Conservation (phyloP, 2,329 filamentous ascomycete species). For the Tolypocladium guangdongense region DNA sequence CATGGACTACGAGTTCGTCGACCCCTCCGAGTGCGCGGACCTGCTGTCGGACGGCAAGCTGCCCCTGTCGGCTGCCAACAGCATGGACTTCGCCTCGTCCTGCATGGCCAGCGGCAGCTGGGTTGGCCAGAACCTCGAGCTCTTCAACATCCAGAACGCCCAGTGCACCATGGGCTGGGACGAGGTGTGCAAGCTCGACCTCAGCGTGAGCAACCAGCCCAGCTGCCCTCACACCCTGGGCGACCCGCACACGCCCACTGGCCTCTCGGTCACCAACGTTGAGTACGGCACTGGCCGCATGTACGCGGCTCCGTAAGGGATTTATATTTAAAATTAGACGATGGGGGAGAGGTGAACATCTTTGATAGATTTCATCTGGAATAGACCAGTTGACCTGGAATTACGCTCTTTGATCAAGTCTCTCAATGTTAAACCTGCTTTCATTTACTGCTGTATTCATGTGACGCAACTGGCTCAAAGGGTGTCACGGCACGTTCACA, state of each 20-base stretch:
- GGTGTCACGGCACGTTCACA: background rate
- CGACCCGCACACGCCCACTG: constrained; percentile 8
- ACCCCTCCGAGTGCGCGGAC: constrained; percentile 34
- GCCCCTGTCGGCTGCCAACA: constrained; percentile 43
- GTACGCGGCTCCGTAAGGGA: constrained; percentile 10
- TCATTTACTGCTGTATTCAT: background rate
- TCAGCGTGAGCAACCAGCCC: constrained; percentile 39
- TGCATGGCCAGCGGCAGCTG: constrained; percentile 37
- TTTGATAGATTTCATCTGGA: background rate
- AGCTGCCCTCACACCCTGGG: constrained; percentile 36
- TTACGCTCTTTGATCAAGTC: background rate
- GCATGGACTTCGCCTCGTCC: constrained; percentile 40
- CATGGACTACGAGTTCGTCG: constrained; percentile 39
- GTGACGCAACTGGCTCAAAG: background rate
- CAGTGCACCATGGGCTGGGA: constrained; percentile 38
- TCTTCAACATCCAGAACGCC: constrained; percentile 43
- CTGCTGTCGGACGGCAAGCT: constrained; percentile 40
- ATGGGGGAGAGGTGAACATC: background rate
- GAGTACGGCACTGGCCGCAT: constrained; percentile 36
- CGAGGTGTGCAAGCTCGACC: constrained; percentile 38
- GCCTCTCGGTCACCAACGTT: constrained; percentile 37
- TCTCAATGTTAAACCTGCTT: background rate
- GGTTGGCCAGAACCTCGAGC: constrained; percentile 39
- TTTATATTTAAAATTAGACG: background rate
- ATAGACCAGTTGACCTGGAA: background rate